These are phyloP conservation scores for Boletales sp. DNA, from an alignment of 768 basidiomycete genomes.

Conservation along the genomic window DNA sequence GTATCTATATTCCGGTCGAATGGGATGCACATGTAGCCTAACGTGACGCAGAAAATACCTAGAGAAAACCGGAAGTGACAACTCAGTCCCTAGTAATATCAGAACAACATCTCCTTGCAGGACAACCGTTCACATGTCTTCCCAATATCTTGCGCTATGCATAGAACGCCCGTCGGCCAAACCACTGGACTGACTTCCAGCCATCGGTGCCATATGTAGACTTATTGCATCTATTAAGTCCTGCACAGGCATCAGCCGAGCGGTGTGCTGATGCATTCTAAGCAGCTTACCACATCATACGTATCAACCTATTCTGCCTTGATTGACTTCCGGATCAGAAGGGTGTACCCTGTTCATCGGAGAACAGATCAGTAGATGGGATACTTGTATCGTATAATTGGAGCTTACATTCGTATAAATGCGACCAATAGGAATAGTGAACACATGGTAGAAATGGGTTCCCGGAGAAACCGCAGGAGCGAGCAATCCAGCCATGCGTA, in stretches of 20 bases:
- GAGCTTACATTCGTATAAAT: constrained; percentile 42
- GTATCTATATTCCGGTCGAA: no score
- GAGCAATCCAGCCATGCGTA: constrained; percentile 47
- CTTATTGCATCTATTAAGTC: background rate
- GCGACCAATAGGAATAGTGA: constrained; percentile 37
- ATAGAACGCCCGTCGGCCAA: background rate
- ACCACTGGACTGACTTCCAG: background rate
- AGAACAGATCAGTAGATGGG: background rate
- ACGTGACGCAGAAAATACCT: no score
- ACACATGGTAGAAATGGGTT: constrained; percentile 36
- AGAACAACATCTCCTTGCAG: background rate
- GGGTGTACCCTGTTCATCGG: background rate
- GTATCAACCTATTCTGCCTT: background rate
- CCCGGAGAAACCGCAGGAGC: constrained; percentile 27
- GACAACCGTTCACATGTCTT: background rate
- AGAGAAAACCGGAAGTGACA: no score
- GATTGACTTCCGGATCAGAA: background rate
- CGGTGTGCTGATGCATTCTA: background rate
- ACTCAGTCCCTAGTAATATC: no score
- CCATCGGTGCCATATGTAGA: background rate
- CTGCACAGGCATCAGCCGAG: background rate
- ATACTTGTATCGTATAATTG: no score
- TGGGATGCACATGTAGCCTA: no score
- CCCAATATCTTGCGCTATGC: background rate
- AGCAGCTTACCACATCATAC: background rate